Base-by-base conservation (phyloP, 2,329 filamentous ascomycete genomes). In the Fusarium duplospermum region DNA sequence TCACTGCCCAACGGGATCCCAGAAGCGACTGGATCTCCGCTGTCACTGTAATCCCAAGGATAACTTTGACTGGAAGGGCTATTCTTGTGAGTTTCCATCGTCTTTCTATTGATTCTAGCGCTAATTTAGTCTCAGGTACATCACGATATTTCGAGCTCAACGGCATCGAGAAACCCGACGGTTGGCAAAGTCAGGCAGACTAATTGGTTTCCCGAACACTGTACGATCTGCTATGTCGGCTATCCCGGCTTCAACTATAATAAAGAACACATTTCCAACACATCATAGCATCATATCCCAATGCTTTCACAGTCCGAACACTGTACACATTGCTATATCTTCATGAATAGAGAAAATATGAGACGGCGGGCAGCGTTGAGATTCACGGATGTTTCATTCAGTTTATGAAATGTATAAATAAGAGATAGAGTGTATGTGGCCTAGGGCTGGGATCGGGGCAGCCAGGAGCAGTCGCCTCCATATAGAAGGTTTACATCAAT, bases 41-140 rank as follows among this genome's bases (percentile, higher is more conserved):
- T 99, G 96, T 84, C 93, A 95, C 84, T 99, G 96, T 86, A 95
- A 99, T 81, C 96, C 96, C 9, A 92, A 93, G 80, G 94, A 98
- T 69, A 99, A 99, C 87, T 99, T 99, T 87, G 96, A 99, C 85
- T 99, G 97, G 97, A 98, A 98, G 84, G 93, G 94, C 61, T 98
- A 98, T 83, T 98, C 94, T 82, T 98, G 95, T 97, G 90, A 87
- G 94, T 24, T 29, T 59, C 24, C 4, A 2, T 20, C 1, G 2
- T 6, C 4, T 13, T 4, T 2, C 4, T 16, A 38, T 16, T 47
- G 45, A 9, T 16, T 45, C 5, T 24, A 24, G 14, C 8, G 22
- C 22, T 47, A 18, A 47, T 47, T 16, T 7, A 13, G 16, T 13
- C 2, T 24, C 5, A 84, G 83, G 83, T 76, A 98, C 96, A 62